Evolutionary conservation across 495 filamentous ascomycete genomes (phyloP), one percentile per base, ranked within the genome.

Genomic region (Pyronema domesticum): DNA sequence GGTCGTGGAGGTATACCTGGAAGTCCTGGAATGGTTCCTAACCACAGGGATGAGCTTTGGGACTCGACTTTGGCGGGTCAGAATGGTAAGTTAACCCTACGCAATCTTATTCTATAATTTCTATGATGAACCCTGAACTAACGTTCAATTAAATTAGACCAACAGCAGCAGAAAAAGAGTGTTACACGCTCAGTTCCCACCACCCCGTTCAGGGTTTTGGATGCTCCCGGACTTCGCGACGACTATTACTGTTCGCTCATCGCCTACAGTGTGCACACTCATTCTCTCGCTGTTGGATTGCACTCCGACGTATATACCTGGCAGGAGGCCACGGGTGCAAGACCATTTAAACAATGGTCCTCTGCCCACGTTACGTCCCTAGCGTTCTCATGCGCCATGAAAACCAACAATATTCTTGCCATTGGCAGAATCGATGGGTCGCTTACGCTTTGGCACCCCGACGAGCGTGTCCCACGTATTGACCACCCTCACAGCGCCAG

Each of bases 211-310:
- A 72, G 63, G 67, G 87, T 95, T 3, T 71, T 98, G 11, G 86
- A 95, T 70, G 91, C 91, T 3, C 89, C 89, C 1, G 75, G 77
- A 19, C 74, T 96, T 46, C 76, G 86, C 30, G 91, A 98, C 65
- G 93, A 98, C 67, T 98, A 87, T 61, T 98, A 98, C 65, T 95
- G 88, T 68, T 88, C 89, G 0, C 74, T 87, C 7, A 74, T 98
- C 48, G 86, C 91, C 6, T 96, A 95, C 66, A 93, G 80, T 1
- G 68, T 72, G 18, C 81, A 75, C 7, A 74, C 76, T 36, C 76
- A 83, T 35, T 82, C 81, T 11, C 76, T 98, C 36, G 93, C 88
- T 39, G 85, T 95, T 13, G 91, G 86, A 0, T 76, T 96, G 11
- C 54, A 65, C n/a, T 79, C 81, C 46, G 72, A 78, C 30, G 79